Base-by-base conservation (phyloP, 2,329 filamentous ascomycete species). In the Neofusicoccum umdonicola region DNA sequence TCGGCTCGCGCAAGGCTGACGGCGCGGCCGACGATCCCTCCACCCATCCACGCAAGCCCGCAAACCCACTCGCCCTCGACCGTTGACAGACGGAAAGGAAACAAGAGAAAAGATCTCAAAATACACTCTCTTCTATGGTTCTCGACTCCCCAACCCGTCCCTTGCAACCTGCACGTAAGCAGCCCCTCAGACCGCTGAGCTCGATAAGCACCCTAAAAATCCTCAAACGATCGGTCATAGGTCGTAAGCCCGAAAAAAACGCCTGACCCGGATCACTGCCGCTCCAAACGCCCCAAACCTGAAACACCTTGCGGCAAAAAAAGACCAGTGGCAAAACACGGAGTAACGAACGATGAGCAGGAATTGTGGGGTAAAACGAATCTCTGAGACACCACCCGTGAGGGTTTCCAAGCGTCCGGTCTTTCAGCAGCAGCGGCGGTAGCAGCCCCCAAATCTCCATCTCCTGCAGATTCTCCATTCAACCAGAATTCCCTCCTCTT, bases 301-400 rank as follows among this genome's bases (percentile, higher is more conserved):
- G 56, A 60, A 60, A 60, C 56, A 22, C 56, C 42, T 60, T 60
- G 56, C 41, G 19, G 19, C n/a, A 56, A 56, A 42, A 31, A 42
- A 12, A 9, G 56, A 60, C n/a, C n/a, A 45, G 56, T 60, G 56
- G 56, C 56, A n/a, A 60, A 58, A 45, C 27, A 17, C 13, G 9
- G 17, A 15, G n/a, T 35, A 39, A 44, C 52, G 54, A 42, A 27
- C 41, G 15, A 37, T 19, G 41, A 58, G 39, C 13, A 45, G 15
- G 22, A 58, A 58, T 35, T 45, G 54, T 44, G 54, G 54, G 54
- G 54, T 45, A 27, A 44, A 34, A 39, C 39, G 19, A 45, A 13
- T 34, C 39, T 31, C 44, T 44, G 41, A 45, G 41, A 45, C 19
- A 34, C 15, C 54, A n/a, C 54, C 54, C 22, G 39, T 45, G 54